These are phyloP conservation scores for Candida dajiaensis DNA, from an alignment of 805 yeast species.

Conservation along the genomic window DNA sequence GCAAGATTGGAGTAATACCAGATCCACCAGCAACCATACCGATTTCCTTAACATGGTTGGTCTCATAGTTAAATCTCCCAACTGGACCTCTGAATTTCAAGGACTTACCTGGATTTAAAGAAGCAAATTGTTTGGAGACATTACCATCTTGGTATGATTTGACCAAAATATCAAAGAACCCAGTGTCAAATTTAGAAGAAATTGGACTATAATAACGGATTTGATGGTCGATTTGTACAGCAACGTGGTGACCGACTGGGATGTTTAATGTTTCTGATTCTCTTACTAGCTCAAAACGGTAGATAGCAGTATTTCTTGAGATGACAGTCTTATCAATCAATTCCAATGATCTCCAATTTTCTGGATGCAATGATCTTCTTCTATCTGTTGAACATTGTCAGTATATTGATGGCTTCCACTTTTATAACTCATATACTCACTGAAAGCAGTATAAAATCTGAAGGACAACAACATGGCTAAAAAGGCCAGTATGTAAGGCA, in stretches of 20 bases:
- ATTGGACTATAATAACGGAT: constrained; percentile 74
- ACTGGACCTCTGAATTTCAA: constrained; percentile 77
- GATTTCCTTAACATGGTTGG: constrained; percentile 56
- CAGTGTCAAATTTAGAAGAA: constrained; percentile 60
- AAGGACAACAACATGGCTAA: constrained; percentile 33
- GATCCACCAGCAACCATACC: constrained; percentile 81
- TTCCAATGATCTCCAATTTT: constrained; percentile 61
- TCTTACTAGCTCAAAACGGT: constrained; percentile 59
- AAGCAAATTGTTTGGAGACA: constrained; percentile 63
- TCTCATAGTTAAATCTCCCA: constrained; percentile 58
- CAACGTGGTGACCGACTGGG: constrained; percentile 74
- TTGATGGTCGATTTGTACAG: constrained; percentile 40
- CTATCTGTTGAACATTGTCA: constrained; percentile 8
- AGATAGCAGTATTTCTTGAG: constrained; percentile 64
- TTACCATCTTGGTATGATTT: constrained; percentile 70
- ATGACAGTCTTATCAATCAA: constrained; percentile 68
- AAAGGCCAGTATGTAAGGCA: constrained; percentile 37
- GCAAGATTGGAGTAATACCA: constrained; percentile 86
- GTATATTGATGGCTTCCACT: background rate
- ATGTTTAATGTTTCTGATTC: constrained; percentile 56
- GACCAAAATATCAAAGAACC: constrained; percentile 70
- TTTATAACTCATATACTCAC: background rate
- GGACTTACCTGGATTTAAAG: constrained; percentile 55
- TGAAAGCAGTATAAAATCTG: constrained; percentile 32
- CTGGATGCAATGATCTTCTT: constrained; percentile 40